Base-by-base conservation (phyloP, 495 filamentous ascomycete species). In the Paragyromitra xinjiangensis region DNA sequence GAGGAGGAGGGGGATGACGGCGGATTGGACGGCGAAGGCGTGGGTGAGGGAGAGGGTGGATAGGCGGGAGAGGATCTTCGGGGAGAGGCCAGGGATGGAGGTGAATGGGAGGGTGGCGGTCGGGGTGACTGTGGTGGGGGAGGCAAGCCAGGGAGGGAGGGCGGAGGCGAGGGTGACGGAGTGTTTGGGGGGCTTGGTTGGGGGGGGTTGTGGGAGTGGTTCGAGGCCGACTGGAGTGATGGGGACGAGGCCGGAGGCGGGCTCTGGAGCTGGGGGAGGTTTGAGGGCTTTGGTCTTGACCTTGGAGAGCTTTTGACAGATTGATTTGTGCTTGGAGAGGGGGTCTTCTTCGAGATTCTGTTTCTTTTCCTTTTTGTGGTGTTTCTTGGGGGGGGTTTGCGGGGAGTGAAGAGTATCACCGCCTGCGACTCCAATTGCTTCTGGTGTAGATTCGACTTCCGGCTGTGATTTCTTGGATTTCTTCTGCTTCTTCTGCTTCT, bases 1-100 rank as follows among this genome's bases (percentile, higher is more conserved):
- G 0, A 95, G 84, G 3, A 98, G 87, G 39, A 96, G 84, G 6
- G 94, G 94, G 37, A 98, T 87, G 0, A 95, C 88, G 0, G 90
- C 88, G 0, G 93, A 90, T 82, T 98, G 95, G 0, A 98, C 91
- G 0, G 94, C 91, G 80, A 97, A 92, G 1, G 95, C 93, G 53
- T 92, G 87, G 29, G 87, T 87, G 82, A 92, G 93, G 0, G 91
- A 89, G 75, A 90, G 89, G 11, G 86, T 81, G 29, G 89, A 85
- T 3, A 98, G 85, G 4, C 87, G 86, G n/a, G 88, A 86, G 0
- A 91, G 84, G 2, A 91, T 84, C 7, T 88, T 87, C 2, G 85
- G 73, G 3, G 87, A 84, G 24, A 93, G 83, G n/a, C 80, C 71
- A 0, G 87, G 86, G 3, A 97, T 84, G 0, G 88, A 84, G 2